Evolutionary conservation across 2,329 filamentous ascomycete species (phyloP), one percentile per base, ranked within the genome.

Genomic region (Didymellaceae sp.): DNA sequence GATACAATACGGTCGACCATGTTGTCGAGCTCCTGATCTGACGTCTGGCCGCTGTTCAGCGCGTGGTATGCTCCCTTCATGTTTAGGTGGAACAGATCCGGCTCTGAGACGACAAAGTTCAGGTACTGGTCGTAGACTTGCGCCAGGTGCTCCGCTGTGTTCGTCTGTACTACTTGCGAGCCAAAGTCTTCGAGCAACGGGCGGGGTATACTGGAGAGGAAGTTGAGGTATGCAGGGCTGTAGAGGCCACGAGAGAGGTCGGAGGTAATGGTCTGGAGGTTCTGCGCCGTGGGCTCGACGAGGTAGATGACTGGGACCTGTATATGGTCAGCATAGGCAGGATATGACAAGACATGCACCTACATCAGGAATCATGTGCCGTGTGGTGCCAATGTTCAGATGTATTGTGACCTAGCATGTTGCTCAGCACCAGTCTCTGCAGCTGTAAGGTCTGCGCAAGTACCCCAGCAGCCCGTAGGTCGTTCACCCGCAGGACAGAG

Each of bases 121-220:
- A 99, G 80, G 68, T 97, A 97, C 71, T 99, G 94, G 71, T 99
- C 94, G 65, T 87, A 99, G 6, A 99, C 84, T 67, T 97, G 92
- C 2, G 92, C 87, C 56, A 99, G 92, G 65, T 89, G 86, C 62
- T 97, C 93, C 5, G 93, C 86, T 0, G 91, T 96, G 20, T 87
- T 90, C 10, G 91, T 86, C 22, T 88, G 78, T 5, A 91, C 92
- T 9, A 93, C 95, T 70, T 96, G 87, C 13, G 89, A 82, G 4
- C 92, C 94, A 71, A 99, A 97, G 55, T 97, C 93, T 78, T 99
- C 94, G 41, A 99, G 84, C 13, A 97, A 80, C 6, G 91, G 88
- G 57, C 94, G 84, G 4, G 93, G 90, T 71, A 99, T 87, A 14
- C 93, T 97, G 33, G 91, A 96, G 45, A 97, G 85, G 74, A 99